Conservation (phyloP, 371 early-diverging fungal genomes). For the Saksenaea vasiformis region DNA sequence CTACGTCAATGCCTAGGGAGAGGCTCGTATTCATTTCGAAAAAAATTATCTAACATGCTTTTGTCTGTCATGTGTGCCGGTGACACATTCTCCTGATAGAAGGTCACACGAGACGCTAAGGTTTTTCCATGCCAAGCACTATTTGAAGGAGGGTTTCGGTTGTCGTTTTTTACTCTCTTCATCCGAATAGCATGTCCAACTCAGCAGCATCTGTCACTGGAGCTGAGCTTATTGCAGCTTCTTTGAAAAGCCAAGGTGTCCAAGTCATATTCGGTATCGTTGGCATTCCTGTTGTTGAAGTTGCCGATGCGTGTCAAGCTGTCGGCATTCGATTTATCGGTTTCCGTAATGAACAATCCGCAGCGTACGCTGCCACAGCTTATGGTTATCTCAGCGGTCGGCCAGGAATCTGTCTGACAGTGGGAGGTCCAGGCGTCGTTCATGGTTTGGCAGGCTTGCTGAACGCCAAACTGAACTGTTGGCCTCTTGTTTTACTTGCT, state of each 20-base stretch:
- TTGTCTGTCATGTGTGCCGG: neutral
- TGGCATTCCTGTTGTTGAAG: conserved; percentile 81
- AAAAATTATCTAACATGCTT: no score
- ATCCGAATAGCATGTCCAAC: neutral
- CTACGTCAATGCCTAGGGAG: no score
- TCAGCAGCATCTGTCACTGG: conserved; percentile 42
- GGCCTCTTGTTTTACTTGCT: conserved; percentile 69
- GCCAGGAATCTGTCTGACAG: conserved; percentile 78
- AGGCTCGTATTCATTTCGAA: no score
- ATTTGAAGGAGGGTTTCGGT: neutral
- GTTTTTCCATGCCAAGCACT: neutral
- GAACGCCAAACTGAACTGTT: conserved; percentile 72
- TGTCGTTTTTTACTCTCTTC: neutral
- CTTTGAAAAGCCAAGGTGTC: conserved; percentile 67
- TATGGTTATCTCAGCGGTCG: conserved; percentile 68
- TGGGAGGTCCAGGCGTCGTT: conserved; percentile 82
- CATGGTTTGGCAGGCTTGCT: conserved; percentile 76
- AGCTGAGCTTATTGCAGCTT: conserved; percentile 62
- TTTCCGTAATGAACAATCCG: conserved; percentile 81
- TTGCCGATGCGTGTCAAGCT: conserved; percentile 74
- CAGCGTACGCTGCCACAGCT: conserved; percentile 75
- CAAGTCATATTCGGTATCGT: conserved; percentile 80
- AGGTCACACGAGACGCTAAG: neutral
- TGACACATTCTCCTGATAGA: neutral
- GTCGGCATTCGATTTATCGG: conserved; percentile 75